Percentiles rank a stretch among this genome's conserved stretches.
phyloP scores from a whole-genome alignment of 192 early-diverging fungal species.

The Tieghemiomyces parasiticus region DNA sequence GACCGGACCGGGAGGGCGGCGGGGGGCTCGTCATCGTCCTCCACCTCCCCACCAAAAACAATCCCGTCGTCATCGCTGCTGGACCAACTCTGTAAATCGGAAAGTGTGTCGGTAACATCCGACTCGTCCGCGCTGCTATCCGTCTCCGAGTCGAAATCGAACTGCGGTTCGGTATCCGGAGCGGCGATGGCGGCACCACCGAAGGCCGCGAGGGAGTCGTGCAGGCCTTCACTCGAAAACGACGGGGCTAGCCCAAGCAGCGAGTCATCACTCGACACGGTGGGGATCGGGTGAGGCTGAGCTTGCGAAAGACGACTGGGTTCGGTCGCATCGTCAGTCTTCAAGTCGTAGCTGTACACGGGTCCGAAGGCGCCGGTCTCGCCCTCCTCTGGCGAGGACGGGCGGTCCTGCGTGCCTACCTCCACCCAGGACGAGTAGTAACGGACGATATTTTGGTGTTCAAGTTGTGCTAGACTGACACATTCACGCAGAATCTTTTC shows the following conservation, averaged over 20 bases:
- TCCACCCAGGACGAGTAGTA: conserved; percentile 93
- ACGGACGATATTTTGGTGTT: conserved; percentile 83
- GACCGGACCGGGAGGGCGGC: background rate
- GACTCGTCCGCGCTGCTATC: too few relatives aligned
- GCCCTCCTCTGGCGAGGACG: background rate
- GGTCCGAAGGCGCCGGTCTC: background rate
- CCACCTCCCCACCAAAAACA: background rate
- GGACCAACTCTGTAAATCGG: too few relatives aligned
- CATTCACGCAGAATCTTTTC: conserved; percentile 81
- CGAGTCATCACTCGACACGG: background rate
- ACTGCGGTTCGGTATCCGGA: too few relatives aligned
- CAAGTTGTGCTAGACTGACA: conserved; percentile 67
- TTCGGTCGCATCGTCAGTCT: background rate
- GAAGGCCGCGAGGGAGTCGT: too few relatives aligned
- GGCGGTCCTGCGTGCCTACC: conserved; percentile 19
- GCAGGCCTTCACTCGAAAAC: too few relatives aligned
- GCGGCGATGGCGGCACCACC: too few relatives aligned
- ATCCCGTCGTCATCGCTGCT: too few relatives aligned
- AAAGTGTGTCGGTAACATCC: too few relatives aligned
- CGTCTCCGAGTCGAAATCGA: too few relatives aligned
- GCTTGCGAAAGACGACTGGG: background rate
- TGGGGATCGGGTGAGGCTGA: background rate
- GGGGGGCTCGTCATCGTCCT: background rate
- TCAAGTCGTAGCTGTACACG: background rate
- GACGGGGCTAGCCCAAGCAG: background rate